A percentile compares a stretch with the other conserved stretches of the same genome.
phyloP scores from a whole-genome alignment of 306 rosid genomes.

The Rosa rugosa region DNA sequence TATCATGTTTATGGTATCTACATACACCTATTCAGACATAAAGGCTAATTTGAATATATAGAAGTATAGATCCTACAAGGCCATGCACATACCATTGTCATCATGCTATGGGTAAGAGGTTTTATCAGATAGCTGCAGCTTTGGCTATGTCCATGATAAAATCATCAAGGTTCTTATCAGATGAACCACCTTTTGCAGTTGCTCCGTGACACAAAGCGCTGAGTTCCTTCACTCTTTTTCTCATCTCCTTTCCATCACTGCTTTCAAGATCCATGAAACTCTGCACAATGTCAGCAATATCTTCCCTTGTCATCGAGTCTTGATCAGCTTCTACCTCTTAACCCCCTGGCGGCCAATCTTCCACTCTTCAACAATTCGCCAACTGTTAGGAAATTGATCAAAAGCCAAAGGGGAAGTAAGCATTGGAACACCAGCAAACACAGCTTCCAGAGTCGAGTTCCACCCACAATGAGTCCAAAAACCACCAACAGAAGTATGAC shows the following conservation, averaged over 20 bases:
- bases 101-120: neutral
- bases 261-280: conserved; percentile 41
- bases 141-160: conserved; percentile 38
- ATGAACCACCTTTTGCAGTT: conserved; percentile 34
- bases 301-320: conserved; percentile 28
- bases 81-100: neutral
- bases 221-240: conserved; percentile 27
- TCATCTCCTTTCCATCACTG: conserved; percentile 30
- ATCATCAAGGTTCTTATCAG: conserved; percentile 35
- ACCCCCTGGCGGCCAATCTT: conserved; percentile 16
- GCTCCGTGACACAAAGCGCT: conserved; percentile 24
- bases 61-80: neutral
- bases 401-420: conserved; percentile 25
- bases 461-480: conserved; percentile 31
- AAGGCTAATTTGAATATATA: neutral
- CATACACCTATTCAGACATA: neutral
- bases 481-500: conserved; percentile 28
- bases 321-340: neutral
- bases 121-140: neutral
- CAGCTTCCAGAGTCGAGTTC: conserved; percentile 24
- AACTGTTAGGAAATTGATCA: conserved; percentile 25
- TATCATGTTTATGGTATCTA: neutral
- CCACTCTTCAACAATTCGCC: conserved; percentile 24
- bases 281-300: conserved; percentile 29
- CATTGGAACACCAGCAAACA: conserved; percentile 17